Percentiles rank a stretch among this genome's conserved stretches.
phyloP scores from a whole-genome alignment of 1,139 yeast genomes.

The Magnusiomyces tetraspermus region DNA sequence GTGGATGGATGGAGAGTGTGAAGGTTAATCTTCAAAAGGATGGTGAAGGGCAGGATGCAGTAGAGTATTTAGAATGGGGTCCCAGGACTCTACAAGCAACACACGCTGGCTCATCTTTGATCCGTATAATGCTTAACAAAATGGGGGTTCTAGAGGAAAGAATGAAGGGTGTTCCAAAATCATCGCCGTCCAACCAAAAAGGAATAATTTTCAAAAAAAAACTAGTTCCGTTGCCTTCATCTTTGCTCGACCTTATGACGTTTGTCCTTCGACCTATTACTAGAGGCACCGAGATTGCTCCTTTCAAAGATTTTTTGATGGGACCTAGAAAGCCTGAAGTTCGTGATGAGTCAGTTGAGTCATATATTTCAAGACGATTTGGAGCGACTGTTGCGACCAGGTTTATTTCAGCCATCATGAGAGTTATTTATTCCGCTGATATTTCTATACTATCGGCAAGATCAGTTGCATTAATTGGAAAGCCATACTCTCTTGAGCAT shows the following conservation, averaged over 20 bases:
- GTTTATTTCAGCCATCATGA: slow-evolving; percentile 69
- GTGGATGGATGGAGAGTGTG: slow-evolving; percentile 70
- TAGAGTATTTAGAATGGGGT: slow-evolving; percentile 34
- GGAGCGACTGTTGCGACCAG: slow-evolving; percentile 53
- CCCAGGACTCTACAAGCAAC: slow-evolving; percentile 37
- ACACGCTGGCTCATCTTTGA: slow-evolving; percentile 30
- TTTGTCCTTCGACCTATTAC: slow-evolving; percentile 32
- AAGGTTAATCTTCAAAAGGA: background rate
- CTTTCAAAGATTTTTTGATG: slow-evolving; percentile 29
- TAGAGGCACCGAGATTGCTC: slow-evolving; percentile 31
- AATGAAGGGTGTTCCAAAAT: slow-evolving; percentile 42
- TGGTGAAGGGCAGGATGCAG: slow-evolving; percentile 11
- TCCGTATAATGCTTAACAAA: slow-evolving; percentile 34
- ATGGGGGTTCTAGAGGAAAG: slow-evolving; percentile 37
- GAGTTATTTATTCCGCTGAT: slow-evolving; percentile 92
- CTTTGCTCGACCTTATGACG: slow-evolving; percentile 19
- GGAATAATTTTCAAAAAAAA: slow-evolving; percentile 40
- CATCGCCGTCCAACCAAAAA: slow-evolving; percentile 50
- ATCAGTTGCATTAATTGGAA: slow-evolving; percentile 36
- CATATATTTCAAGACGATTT: slow-evolving; percentile 60
- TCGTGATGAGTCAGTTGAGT: slow-evolving; percentile 62
- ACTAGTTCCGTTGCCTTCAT: slow-evolving; percentile 29
- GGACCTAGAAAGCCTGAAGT: slow-evolving; percentile 21
- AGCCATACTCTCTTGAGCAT: slow-evolving; percentile 46
- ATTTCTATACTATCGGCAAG: slow-evolving; percentile 54